Base-by-base conservation (phyloP, 805 yeast species). In the Ogataea siamensis region DNA sequence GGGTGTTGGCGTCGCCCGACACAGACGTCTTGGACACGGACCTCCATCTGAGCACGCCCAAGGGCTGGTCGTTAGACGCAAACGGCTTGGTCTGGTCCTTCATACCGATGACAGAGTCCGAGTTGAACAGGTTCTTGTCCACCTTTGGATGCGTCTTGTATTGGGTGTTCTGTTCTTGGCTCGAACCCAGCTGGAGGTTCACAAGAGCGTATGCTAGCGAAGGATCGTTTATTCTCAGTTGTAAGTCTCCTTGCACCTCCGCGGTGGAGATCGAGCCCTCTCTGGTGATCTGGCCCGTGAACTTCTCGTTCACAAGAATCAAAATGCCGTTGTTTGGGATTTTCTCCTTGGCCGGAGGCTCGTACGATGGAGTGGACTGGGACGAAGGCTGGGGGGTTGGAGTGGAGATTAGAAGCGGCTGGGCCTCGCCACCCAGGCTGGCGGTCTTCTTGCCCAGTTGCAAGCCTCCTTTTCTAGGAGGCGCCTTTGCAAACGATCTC, bases 91-190 rank as follows among this genome's bases (percentile, higher is more conserved):
- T 57, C 37, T 78, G 68, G 59, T 89, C 95, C 58, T 85, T 86
- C 55, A 89, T 74, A 0, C 83, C 83, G 54, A 93, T 78, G 28
- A 74, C 62, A 41, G 74, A 68, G 11, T 68, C 61, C 10, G 73
- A 58, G 30, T 73, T 70, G 62, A 91, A 93, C 55, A 76, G 62
- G 28, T 66, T 67, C 55, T 85, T 82, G 66, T 93, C 97, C 49
- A 93, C 94, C 59, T 91, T 89, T 47, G 99, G 99, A 68, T 93
- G 96, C 11, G 98, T 88, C 63, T 89, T 89, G 69, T 76, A 93
- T 57, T 83, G 88, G 31, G 79, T 68, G 14, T 39, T 34, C 47
- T 67, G 77, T 25, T 69, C 62, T 11, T 72, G 63, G 28, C 68
- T 64, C 20, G 73, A 72, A 15, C 64, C 68, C 28, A 79, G 70